Evolutionary conservation across 495 filamentous ascomycete species (phyloP).

Genomic region (Acidiella bohemica): DNA sequence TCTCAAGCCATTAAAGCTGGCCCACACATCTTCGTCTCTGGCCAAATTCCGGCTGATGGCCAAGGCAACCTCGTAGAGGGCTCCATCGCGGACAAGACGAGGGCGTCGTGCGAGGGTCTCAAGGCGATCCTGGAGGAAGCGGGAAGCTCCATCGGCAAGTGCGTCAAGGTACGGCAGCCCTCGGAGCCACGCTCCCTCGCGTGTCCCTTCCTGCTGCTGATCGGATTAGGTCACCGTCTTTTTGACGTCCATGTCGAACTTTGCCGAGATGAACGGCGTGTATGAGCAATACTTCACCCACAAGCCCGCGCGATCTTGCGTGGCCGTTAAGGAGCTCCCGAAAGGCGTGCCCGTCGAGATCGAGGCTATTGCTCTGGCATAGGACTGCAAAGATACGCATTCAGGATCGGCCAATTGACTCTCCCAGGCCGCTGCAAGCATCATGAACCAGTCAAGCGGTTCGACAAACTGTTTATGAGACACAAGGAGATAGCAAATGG

Average conservation of each 20-base stretch:
- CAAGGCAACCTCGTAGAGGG: constrained; percentile 61
- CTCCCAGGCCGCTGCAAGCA: no score
- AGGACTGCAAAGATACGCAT: no score
- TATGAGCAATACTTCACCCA: constrained; percentile 79
- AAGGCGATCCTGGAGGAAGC: constrained; percentile 62
- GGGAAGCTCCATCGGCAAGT: constrained; percentile 57
- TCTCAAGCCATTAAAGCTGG: constrained; percentile 82
- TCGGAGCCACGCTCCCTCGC: no score
- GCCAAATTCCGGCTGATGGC: constrained; percentile 75
- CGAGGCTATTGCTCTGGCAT: constrained; percentile 60
- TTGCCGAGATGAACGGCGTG: constrained; percentile 73
- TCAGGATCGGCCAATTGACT: no score
- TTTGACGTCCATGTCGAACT: constrained; percentile 73
- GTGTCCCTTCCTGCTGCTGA: not conserved
- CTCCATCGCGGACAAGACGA: constrained; percentile 62
- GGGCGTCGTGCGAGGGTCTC: constrained; percentile 62
- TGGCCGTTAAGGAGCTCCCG: constrained; percentile 78
- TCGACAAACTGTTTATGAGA: no score
- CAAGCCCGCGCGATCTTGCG: constrained; percentile 86
- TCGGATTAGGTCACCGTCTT: constrained; percentile 48
- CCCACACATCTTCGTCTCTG: constrained; percentile 77
- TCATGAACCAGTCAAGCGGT: no score
- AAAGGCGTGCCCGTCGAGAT: constrained; percentile 89
- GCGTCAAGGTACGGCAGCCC: constrained; percentile 53
- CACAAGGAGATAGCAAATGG: no score